These are phyloP conservation scores for Cercospora nicotianae DNA, from an alignment of 2,329 filamentous ascomycete species.

Conservation along the genomic window DNA sequence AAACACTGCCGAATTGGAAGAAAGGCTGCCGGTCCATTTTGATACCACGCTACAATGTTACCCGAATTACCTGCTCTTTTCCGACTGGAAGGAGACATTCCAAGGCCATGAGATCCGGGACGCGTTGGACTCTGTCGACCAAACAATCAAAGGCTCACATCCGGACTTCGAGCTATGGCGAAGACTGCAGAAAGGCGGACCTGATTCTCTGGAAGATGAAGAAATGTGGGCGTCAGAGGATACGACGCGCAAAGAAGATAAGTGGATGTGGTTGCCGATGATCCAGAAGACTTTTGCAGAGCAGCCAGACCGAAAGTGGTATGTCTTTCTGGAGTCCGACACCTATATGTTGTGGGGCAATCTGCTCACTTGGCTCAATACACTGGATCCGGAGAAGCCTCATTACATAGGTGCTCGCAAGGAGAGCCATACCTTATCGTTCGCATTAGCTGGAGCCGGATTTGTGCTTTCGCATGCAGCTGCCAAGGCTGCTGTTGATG, in stretches of 20 bases:
- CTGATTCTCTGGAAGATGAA: slow-evolving; percentile 36
- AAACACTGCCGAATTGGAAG: slow-evolving; percentile 37
- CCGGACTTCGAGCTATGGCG: slow-evolving; percentile 35
- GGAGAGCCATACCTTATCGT: slow-evolving; percentile 42
- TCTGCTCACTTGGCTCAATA: slow-evolving; percentile 48
- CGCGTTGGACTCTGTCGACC: slow-evolving; percentile 28
- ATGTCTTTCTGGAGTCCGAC: slow-evolving; percentile 55
- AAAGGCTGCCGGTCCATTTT: slow-evolving; percentile 36
- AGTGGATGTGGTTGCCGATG: slow-evolving; percentile 57
- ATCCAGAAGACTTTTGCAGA: slow-evolving; percentile 34
- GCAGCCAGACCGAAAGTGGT: slow-evolving; percentile 52
- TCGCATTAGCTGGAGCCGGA: slow-evolving; percentile 45
- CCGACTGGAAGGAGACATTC: slow-evolving; percentile 41
- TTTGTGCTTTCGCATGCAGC: slow-evolving; percentile 47
- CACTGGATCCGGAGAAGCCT: slow-evolving; percentile 44
- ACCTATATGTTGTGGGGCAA: slow-evolving; percentile 48
- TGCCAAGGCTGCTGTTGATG: slow-evolving; percentile 34
- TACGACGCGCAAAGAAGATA: slow-evolving; percentile 41
- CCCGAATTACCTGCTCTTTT: slow-evolving; percentile 40
- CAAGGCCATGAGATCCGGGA: slow-evolving; percentile 39
- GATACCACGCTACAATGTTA: slow-evolving; percentile 40
- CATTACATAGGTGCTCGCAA: slow-evolving; percentile 55
- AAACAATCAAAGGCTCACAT: slow-evolving; percentile 20
- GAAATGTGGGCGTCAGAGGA: slow-evolving; percentile 33
- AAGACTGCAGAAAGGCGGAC: slow-evolving; percentile 26